phyloP scores from a whole-genome alignment of 495 filamentous ascomycete species.

The Aspergillus campestris region DNA sequence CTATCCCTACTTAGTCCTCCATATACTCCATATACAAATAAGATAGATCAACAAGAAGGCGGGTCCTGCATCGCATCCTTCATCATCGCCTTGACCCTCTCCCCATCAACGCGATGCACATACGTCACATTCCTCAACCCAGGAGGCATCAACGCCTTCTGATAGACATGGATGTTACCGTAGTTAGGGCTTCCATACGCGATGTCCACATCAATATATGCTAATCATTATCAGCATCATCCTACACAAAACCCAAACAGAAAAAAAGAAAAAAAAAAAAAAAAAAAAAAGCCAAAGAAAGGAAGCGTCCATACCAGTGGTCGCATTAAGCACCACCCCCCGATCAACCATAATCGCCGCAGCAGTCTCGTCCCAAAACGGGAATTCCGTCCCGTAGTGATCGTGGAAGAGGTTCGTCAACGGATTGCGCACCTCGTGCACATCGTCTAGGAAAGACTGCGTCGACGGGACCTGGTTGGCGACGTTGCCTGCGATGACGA shows the following conservation, averaged over 20 bases:
- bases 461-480: conserved; percentile 28
- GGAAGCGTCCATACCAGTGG: conserved; percentile 11
- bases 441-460: conserved; percentile 18
- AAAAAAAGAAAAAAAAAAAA: no score
- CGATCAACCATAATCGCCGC: conserved; percentile 30
- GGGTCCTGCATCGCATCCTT: conserved; percentile 23
- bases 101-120: conserved; percentile 25
- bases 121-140: conserved; percentile 23
- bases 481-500: conserved; percentile 31
- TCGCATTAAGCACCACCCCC: conserved; percentile 19
- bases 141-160: conserved; percentile 21
- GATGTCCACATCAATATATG: conserved; percentile 16
- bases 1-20: no score
- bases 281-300: no score
- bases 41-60: not conserved
- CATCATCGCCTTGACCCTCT: conserved; percentile 21
- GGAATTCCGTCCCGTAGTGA: conserved; percentile 24
- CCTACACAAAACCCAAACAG: no score
- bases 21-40: not conserved
- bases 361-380: conserved; percentile 36
- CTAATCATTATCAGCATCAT: not conserved
- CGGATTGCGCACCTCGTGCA: conserved; percentile 16
- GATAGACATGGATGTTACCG: conserved; percentile 27
- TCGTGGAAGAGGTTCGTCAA: conserved; percentile 25
- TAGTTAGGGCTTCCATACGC: conserved; percentile 29